Percentiles rank a stretch among this genome's conserved stretches.
Conservation (phyloP, 768 basidiomycete genomes). For the Boletus fagicola region DNA sequence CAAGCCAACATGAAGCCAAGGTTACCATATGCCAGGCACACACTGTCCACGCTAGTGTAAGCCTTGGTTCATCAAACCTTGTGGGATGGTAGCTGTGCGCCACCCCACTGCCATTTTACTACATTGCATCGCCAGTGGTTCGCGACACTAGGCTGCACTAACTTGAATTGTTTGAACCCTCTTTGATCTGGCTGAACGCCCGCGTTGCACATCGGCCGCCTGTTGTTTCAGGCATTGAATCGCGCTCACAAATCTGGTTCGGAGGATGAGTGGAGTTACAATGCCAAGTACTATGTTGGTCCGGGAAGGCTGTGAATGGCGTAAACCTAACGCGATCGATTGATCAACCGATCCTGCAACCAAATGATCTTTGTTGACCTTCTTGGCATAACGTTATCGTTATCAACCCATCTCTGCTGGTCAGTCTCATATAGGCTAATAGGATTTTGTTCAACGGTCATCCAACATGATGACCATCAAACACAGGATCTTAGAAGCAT, state of each 20-base stretch:
- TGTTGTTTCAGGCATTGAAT: background rate
- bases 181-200: background rate
- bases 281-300: background rate
- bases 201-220: background rate
- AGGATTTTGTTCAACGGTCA: background rate
- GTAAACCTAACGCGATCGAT: background rate
- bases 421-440: background rate
- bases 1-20: background rate
- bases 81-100: background rate
- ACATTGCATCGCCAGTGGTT: background rate
- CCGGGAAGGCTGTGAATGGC: background rate
- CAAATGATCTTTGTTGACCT: background rate
- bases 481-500: slow-evolving; percentile 2
- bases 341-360: no score
- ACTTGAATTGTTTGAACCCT: background rate
- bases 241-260: background rate
- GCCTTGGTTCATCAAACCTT: background rate
- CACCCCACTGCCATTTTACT: background rate
- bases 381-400: background rate
- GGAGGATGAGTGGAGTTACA: background rate
- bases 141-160: background rate
- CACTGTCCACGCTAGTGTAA: background rate
- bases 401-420: background rate
- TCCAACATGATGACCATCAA: background rate
- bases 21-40: background rate